Evolutionary conservation across 2,329 filamentous ascomycete species (phyloP), one percentile per base, ranked within the genome.

Genomic region (Talaromyces albobiverticillius): DNA sequence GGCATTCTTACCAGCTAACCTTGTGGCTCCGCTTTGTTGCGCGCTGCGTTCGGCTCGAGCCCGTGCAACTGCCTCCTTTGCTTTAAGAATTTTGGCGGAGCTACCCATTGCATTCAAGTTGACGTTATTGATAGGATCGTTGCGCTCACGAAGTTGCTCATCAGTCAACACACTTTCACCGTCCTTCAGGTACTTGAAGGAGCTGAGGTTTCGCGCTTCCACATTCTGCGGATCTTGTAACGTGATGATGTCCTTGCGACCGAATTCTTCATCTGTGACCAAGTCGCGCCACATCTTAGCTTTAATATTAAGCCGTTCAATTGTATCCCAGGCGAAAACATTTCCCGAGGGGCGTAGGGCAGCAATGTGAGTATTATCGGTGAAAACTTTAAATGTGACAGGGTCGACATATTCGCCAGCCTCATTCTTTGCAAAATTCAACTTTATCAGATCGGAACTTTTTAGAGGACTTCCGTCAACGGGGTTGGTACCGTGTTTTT

Each of bases 351-450:
- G 88, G 54, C 85, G 82, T 59, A 99, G 80, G 14, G 92, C 93
- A 43, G 97, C 90, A 55, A 99, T 90, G 71, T 97, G 94, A 3
- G 94, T 97, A 72, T 97, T 97, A 70, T 99, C 91, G 45, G 94
- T 99, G 66, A 99, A 90, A 40, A 95, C 89, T 72, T 99, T 99
- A 79, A 89, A 97, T 0, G 92, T 96, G 45, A 99, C 93, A 0
- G 94, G 95, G 65, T 99, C 94, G 59, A 97, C 90, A 65, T 94
- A 89, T 64, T 97, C 94, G 51, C 84, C 88, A 57, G 92, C 88
- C 51, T 92, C 89, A 71, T 97, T 99, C 70, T 93, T 92, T 57
- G 89, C 82, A 71, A 97, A 96, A 68, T 92, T 87, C 60, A 99
- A 83, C 66, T 91, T 90, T 67, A 97, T 90, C 47, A 99, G 79